Base-by-base conservation (phyloP, 2,329 filamentous ascomycete genomes). In the Penicillium nordicum region DNA sequence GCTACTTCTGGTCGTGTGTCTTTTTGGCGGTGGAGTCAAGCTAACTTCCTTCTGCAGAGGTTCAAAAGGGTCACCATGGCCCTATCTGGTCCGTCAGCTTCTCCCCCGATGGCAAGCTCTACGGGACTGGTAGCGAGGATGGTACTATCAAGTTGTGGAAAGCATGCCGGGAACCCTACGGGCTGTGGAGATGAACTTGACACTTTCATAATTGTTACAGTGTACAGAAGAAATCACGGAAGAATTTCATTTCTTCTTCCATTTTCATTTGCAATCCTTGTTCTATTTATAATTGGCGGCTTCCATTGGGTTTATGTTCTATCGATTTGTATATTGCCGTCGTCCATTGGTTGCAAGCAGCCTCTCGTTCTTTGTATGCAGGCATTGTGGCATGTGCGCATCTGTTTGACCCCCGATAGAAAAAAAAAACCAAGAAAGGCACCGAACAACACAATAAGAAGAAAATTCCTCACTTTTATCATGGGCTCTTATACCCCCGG, bases 51-150 rank as follows among this genome's bases (percentile, higher is more conserved):
- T 48, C 11, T 30, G 18, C 59, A 88, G 94, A 97, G 72, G 88
- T 93, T 12, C 90, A 96, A 78, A 97, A 97, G 76, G 94, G 94
- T 25, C 94, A 99, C 66, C 94, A 99, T 69, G 94, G 94, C 1
- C 93, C 93, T 1, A 94, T 99, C 60, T 99, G 94, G 94, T 96
- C 92, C 6, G 87, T 95, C 57, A 88, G 88, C 55, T 99, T 96
- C 75, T 94, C 92, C 0, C 94, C 94, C 0, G 94, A 99, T 69
- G 92, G 92, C 45, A 97, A 96, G 72, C 79, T 99, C 8, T 99
- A 97, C 71, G 94, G 92, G 1, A 99, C 94, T 1, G 94, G 90
- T 30, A 97, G 92, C 47, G 94, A 99, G 72, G 94, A 99, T 68
- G 94, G 94, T 40, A 99, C 94, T 0, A 95, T 99, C 74, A 99